Percentiles rank a stretch among this genome's conserved stretches.
These are phyloP conservation scores for Ophiostoma fasciatum DNA, from an alignment of 2,329 filamentous ascomycete genomes.

Conservation along the genomic window DNA sequence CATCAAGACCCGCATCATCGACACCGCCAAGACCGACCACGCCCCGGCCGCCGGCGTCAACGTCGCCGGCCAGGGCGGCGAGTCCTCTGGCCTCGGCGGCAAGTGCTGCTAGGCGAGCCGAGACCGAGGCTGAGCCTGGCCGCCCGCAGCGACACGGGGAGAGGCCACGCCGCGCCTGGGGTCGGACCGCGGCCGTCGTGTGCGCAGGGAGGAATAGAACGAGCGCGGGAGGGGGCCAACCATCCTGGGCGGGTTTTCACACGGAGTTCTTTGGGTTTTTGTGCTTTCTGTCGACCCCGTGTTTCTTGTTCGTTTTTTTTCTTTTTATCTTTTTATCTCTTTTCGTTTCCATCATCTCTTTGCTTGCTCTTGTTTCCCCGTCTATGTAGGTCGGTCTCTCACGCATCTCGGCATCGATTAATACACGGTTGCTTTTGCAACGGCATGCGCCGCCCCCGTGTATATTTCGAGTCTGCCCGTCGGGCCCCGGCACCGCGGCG, in stretches of 20 bases:
- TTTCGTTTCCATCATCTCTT: not conserved
- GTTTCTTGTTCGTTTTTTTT: not conserved
- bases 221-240: constrained; percentile 6
- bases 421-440: constrained; percentile 3
- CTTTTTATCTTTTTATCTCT: not conserved
- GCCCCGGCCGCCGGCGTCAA: constrained; percentile 45
- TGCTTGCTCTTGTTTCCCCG: not conserved
- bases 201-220: too few species aligned
- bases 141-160: too few species aligned
- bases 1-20: constrained; percentile 97
- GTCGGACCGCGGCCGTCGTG: too few species aligned
- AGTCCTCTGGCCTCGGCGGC: constrained; percentile 38
- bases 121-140: not conserved
- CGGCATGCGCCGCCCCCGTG: too few species aligned
- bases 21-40: constrained; percentile 68
- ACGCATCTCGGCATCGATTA: constrained; percentile 3
- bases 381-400: not conserved
- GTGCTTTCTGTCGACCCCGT: not conserved
- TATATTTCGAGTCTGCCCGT: too few species aligned
- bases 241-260: constrained; percentile 9
- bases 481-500: too few species aligned
- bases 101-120: constrained; percentile 56
- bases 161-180: too few species aligned
- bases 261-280: constrained; percentile 7
- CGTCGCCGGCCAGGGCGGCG: constrained; percentile 45